Evolutionary conservation across 2,329 filamentous ascomycete species (phyloP).

Genomic region (Aspergillus uvarum): DNA sequence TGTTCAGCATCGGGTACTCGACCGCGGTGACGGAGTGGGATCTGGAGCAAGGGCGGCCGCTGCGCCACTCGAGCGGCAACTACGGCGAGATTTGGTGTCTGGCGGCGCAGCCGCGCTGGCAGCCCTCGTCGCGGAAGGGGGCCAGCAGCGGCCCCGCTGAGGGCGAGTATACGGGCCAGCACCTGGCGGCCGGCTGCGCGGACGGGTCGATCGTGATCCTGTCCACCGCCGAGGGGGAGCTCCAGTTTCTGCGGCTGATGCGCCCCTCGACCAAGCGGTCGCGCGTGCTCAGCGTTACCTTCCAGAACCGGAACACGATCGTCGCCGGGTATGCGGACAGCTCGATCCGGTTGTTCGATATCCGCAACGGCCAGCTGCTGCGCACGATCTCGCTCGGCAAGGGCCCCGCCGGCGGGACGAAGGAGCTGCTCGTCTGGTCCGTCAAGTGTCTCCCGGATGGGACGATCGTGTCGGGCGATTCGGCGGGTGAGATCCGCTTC

Average conservation of each 20-base stretch:
- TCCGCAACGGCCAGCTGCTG: slow-evolving; percentile 71
- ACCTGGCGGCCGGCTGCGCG: slow-evolving; percentile 83
- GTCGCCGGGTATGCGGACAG: slow-evolving; percentile 95
- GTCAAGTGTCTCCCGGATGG: slow-evolving; percentile 84
- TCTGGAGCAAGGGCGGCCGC: slow-evolving; percentile 72
- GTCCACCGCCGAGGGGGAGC: slow-evolving; percentile 78
- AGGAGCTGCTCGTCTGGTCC: slow-evolving; percentile 88
- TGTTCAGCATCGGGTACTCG: slow-evolving; percentile 96
- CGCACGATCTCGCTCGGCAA: slow-evolving; percentile 83
- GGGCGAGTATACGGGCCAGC: slow-evolving; percentile 51
- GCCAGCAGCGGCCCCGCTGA: slow-evolving; percentile 37
- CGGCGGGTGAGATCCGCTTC: slow-evolving; percentile 86
- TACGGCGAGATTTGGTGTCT: slow-evolving; percentile 98
- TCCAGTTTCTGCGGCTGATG: slow-evolving; percentile 76
- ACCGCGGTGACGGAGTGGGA: slow-evolving; percentile 95
- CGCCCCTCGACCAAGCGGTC: slow-evolving; percentile 79
- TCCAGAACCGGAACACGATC: slow-evolving; percentile 78
- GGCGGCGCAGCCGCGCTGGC: slow-evolving; percentile 72
- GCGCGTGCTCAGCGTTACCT: slow-evolving; percentile 86
- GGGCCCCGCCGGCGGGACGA: slow-evolving; percentile 72
- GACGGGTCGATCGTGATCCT: slow-evolving; percentile 87
- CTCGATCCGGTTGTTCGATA: slow-evolving; percentile 88
- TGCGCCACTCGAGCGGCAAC: slow-evolving; percentile 83
- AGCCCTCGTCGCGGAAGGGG: slow-evolving; percentile 39
- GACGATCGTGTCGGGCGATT: slow-evolving; percentile 92